Percentiles rank a stretch among this genome's conserved stretches.
These are phyloP conservation scores for Tricladium varicosporioides DNA, from an alignment of 2,329 filamentous ascomycete genomes.

Conservation along the genomic window DNA sequence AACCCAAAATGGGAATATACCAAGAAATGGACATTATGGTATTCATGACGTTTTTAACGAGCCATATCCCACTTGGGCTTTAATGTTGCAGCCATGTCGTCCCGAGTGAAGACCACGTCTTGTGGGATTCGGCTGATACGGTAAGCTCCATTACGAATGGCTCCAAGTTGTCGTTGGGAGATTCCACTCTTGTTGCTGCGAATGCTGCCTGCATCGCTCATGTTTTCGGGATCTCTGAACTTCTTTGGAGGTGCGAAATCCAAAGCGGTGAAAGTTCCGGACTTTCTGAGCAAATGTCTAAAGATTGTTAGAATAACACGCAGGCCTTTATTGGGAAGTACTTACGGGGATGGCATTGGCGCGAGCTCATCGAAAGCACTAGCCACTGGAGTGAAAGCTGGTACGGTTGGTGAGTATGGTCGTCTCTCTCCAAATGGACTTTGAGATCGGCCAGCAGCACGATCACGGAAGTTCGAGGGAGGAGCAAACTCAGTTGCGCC, in stretches of 20 bases:
- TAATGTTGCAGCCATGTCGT: conserved; percentile 52
- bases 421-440: conserved; percentile 62
- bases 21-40: conserved; percentile 24
- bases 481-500: conserved; percentile 83
- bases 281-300: conserved; percentile 73
- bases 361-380: conserved; percentile 85
- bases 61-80: conserved; percentile 39
- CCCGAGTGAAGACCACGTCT: conserved; percentile 62
- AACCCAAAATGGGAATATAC: conserved; percentile 15
- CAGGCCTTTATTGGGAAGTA: conserved; percentile 31
- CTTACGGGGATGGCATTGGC: conserved; percentile 87
- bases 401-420: conserved; percentile 72
- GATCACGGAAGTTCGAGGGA: conserved; percentile 63
- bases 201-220: conserved; percentile 67
- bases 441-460: conserved; percentile 65
- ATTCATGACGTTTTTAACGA: conserved; percentile 17
- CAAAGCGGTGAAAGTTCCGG: conserved; percentile 71
- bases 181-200: conserved; percentile 63
- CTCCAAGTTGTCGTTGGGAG: conserved; percentile 54
- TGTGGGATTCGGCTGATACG: conserved; percentile 65
- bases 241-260: conserved; percentile 79
- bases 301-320: conserved; percentile 28
- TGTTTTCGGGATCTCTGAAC: conserved; percentile 59
- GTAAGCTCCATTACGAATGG: conserved; percentile 67
- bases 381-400: conserved; percentile 73